A percentile compares a stretch with the other conserved stretches of the same genome.
Conservation (phyloP, 2,329 filamentous ascomycete species). For the Ambrosiella xylebori region DNA sequence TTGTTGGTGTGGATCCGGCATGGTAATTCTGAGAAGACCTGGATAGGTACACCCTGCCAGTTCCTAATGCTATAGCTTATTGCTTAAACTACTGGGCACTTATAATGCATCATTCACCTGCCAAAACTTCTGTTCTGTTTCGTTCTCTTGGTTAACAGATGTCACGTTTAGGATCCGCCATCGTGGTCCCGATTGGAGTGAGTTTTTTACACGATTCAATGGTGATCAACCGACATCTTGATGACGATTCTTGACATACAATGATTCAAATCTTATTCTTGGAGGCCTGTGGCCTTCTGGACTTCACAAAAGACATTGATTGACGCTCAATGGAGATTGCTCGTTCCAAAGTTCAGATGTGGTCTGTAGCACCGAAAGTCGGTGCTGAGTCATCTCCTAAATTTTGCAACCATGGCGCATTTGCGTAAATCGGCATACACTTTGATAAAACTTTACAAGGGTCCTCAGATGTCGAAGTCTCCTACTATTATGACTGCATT, state of each 20-base stretch:
- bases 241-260: not conserved
- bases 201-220: slow-evolving; percentile 26
- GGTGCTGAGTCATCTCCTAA: not conserved
- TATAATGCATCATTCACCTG: too few relatives aligned
- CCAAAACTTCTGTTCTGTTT: not conserved
- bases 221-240: too few relatives aligned
- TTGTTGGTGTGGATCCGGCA: not conserved
- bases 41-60: not conserved
- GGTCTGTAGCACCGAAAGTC: not conserved
- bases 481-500: too few relatives aligned
- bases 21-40: not conserved
- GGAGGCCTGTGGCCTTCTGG: not conserved
- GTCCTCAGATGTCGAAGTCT: too few relatives aligned
- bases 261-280: not conserved
- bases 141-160: slow-evolving; percentile 10
- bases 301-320: not conserved
- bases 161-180: slow-evolving; percentile 56
- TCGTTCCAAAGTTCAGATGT: not conserved
- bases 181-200: slow-evolving; percentile 96
- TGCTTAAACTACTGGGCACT: not conserved
- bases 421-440: too few relatives aligned
- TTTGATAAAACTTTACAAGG: too few relatives aligned
- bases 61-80: not conserved
- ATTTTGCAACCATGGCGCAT: not conserved
- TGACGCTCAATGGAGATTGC: not conserved